Evolutionary conservation across 345 rosid species (phyloP), one percentile per base, ranked within the genome.

Genomic region (Nasturtium officinale): DNA sequence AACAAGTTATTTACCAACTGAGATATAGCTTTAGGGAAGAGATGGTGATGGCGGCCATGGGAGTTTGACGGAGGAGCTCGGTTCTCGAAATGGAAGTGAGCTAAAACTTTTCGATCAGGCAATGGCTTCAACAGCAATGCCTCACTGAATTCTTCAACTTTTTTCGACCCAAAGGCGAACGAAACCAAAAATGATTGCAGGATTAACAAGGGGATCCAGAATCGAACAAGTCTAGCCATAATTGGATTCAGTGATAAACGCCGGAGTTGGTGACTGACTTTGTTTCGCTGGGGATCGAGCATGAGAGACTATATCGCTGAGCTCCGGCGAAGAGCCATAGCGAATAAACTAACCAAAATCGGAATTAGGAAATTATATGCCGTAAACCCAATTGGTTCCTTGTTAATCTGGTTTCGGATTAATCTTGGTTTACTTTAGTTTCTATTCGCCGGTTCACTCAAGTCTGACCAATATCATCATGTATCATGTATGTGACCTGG

Each of bases 11-110:
- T 32, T 87, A 95, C 98, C 94, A 92, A 84, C 82, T 90, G 99
- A 65, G 97, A 82, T 52, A 95, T 90, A 79, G 98, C 79, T 81
- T 95, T 92, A n/a, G 99, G 99, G 81, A 89, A 95, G 74, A 92
- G 91, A 76, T 86, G 99, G 73, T 85, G 99, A 78, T 85, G 97
- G 71, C 83, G 88, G 81, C 96, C 96, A 82, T 86, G 83, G 29
- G 92, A 82, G n/a, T 48, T 69, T 0, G 89, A 83, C 5, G 83
- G 81, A 71, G 91, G 87, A 64, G 97, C 89, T 69, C 67, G 78
- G 75, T 75, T 89, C 77, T 82, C 71, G 73, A 95, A 92, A 76
- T 87, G 94, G 82, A 95, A 95, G 78, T 88, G 96, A 33, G 98
- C 86, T 69, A 91, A 78, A 20, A 91, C 85, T 79, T 87, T 88